phyloP scores from a whole-genome alignment of 2,329 filamentous ascomycete species.

The Epichloe scottii region DNA sequence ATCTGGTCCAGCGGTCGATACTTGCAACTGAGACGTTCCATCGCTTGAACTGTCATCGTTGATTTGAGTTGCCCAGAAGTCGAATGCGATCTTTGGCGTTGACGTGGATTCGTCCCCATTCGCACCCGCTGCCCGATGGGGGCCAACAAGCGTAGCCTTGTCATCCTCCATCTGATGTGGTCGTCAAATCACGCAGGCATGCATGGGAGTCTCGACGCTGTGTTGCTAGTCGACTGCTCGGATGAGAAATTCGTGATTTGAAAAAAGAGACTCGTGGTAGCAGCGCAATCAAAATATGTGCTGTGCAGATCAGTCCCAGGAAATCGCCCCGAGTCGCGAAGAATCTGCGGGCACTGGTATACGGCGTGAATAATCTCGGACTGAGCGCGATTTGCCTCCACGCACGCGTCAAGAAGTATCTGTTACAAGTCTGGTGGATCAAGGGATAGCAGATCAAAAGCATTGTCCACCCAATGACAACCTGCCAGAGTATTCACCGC shows the following conservation, averaged over 20 bases:
- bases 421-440: not conserved
- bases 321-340: no score
- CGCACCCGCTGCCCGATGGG: not conserved
- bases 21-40: not conserved
- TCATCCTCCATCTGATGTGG: constrained; percentile 10
- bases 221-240: not conserved
- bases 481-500: not conserved
- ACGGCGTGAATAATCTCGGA: not conserved
- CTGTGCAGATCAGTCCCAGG: no score
- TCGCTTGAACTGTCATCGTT: constrained; percentile 1
- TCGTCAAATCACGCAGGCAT: not conserved
- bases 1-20: not conserved
- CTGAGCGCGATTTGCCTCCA: not conserved
- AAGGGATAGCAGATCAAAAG: not conserved
- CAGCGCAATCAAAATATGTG: not conserved
- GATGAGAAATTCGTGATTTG: no score
- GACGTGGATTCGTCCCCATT: not conserved
- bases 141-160: not conserved
- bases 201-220: not conserved
- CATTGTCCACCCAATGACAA: not conserved
- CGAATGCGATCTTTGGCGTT: constrained; percentile 7
- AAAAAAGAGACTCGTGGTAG: no score
- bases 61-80: constrained; percentile 4
- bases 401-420: not conserved
- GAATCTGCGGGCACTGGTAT: no score